Conservation (phyloP, 75 land plant species). For the Cunninghamia lanceolata region DNA sequence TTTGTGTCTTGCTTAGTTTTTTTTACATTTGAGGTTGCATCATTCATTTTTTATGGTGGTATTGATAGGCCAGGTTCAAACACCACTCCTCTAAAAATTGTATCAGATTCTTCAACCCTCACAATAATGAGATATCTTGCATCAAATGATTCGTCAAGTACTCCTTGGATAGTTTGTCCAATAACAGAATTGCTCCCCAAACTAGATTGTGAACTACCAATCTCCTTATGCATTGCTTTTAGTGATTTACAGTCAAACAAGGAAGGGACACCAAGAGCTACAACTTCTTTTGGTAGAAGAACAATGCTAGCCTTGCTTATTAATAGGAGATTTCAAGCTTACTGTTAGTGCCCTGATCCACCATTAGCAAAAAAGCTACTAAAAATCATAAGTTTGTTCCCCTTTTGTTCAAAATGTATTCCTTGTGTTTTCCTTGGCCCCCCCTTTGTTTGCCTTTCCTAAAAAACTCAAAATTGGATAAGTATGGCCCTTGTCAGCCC, state of each 20-base stretch:
- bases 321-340: neutral
- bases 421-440: too few relatives aligned
- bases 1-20: neutral
- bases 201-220: neutral
- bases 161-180: conserved; percentile 28
- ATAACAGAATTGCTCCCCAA: neutral
- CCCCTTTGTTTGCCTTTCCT: too few relatives aligned
- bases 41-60: conserved; percentile 11
- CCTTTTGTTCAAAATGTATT: too few relatives aligned
- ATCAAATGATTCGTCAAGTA: conserved; percentile 32
- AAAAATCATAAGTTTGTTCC: too few relatives aligned
- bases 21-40: conserved; percentile 24
- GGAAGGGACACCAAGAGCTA: conserved; percentile 4
- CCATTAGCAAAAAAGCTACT: too few relatives aligned
- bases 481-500: too few relatives aligned
- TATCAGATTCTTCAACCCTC: conserved; percentile 17
- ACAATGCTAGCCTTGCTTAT: neutral
- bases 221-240: neutral
- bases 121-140: conserved; percentile 32
- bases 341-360: too few relatives aligned
- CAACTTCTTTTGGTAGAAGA: neutral
- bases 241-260: neutral
- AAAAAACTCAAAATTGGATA: too few relatives aligned
- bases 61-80: conserved; percentile 29
- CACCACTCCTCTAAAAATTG: conserved; percentile 22